These are phyloP conservation scores for Colletotrichum sp. DNA, from an alignment of 2,329 filamentous ascomycete genomes.

Conservation along the genomic window DNA sequence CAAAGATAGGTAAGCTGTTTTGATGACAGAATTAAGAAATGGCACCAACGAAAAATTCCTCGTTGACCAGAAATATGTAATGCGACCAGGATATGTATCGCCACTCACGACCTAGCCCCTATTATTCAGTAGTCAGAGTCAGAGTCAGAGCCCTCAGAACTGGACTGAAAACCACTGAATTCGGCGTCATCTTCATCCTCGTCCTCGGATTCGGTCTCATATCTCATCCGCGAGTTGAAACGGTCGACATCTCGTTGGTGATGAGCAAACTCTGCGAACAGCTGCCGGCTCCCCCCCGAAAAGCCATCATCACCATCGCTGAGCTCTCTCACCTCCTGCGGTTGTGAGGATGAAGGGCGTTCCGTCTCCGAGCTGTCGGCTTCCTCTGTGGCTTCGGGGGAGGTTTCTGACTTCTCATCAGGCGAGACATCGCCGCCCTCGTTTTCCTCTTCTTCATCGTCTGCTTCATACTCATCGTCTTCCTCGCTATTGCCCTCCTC, in stretches of 20 bases:
- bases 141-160: not conserved
- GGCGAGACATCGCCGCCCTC: not conserved
- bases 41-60: not conserved
- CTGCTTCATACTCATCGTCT: not conserved
- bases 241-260: not conserved
- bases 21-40: not conserved
- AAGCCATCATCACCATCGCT: not conserved
- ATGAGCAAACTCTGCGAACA: not conserved
- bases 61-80: not conserved
- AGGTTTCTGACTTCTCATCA: not conserved
- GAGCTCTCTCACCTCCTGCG: not conserved
- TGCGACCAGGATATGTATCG: not conserved
- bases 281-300: not conserved
- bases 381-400: not conserved
- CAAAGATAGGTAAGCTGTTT: not conserved
- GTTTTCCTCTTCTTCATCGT: not conserved
- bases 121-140: not conserved
- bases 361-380: not conserved
- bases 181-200: not conserved
- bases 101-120: not conserved
- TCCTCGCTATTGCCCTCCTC: not conserved
- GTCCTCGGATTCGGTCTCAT: not conserved
- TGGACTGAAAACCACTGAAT: not conserved
- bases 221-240: not conserved
- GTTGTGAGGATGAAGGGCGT: not conserved